These are phyloP conservation scores for Thermomucor indicae-seudaticae DNA, from an alignment of 371 early-diverging fungal genomes.

Conservation along the genomic window DNA sequence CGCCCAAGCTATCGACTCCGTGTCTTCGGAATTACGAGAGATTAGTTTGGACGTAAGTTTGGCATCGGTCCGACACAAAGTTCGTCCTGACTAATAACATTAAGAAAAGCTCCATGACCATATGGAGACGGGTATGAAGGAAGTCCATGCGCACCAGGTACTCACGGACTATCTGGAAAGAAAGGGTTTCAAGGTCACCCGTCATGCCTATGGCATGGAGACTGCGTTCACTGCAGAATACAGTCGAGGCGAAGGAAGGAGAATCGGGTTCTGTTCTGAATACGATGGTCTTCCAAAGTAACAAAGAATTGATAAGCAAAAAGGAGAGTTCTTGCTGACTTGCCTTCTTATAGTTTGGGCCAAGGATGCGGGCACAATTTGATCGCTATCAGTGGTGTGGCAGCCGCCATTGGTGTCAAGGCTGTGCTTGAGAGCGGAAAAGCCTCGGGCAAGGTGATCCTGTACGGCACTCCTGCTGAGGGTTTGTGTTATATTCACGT, in stretches of 20 bases:
- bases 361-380: conserved; percentile 60
- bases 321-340: not conserved
- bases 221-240: conserved; percentile 62
- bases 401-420: conserved; percentile 51
- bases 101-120: conserved; percentile 52
- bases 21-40: conserved; percentile 35
- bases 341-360: conserved; percentile 21
- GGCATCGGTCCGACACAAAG: too few species aligned
- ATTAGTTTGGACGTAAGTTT: conserved; percentile 44
- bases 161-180: conserved; percentile 50
- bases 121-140: conserved; percentile 55
- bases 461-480: conserved; percentile 78
- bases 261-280: conserved; percentile 52
- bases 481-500: conserved; percentile 2
- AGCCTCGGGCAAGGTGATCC: conserved; percentile 50
- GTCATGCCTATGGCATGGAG: conserved; percentile 47
- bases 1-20: conserved; percentile 29
- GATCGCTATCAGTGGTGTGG: conserved; percentile 65
- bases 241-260: conserved; percentile 24
- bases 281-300: conserved; percentile 61
- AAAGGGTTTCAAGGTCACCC: conserved; percentile 50
- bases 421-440: conserved; percentile 42
- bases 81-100: too few species aligned
- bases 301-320: conserved; percentile 5
- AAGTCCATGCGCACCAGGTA: conserved; percentile 43